Evolutionary conservation across 192 early-diverging fungal genomes (phyloP), one percentile per base, ranked within the genome.

Genomic region (Podila epigama): DNA sequence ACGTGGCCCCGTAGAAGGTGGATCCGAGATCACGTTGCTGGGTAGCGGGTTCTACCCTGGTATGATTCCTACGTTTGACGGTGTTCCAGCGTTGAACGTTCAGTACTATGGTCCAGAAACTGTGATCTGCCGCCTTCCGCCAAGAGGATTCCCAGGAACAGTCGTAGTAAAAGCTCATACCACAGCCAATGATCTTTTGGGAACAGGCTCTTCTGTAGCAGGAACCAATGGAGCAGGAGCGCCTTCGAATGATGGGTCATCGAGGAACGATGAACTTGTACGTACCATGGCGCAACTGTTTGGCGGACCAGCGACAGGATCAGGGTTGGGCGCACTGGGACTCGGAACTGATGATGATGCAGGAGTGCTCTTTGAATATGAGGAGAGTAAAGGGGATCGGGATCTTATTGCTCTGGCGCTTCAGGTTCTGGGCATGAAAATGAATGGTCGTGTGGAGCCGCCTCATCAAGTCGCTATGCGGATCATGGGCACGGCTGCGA

Each of bases 1-100:
- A 32, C 88, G 91, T 51, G 93, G 93, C 0, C 91, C 93, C 0
- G 66, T 92, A n/a, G 83, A 84, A 42, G 93, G 93, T 34, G 93
- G 93, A 4, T 69, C 86, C 5, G 90, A 89, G 39, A 68, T 94
- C 16, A 91, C 92, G 11, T 70, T 95, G 12, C 68, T 88, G 13
- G 93, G 93, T 10, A 83, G 71, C 11, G 88, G 89, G 20, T 92
- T 94, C 81, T 84, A 85, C 54, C 82, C 86, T 15, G 89, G 87
- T 15, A 82, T 95, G 22, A 82, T 86, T 5, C 91, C 91, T 18
- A 73, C 83, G 28, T 94, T 95, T 78, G 93, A 91, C 42, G 87
- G 82, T 20, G 51, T 82, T 9, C 85, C 84, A 15, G 91, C 91
- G 0, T 63, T 80, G 22, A 80, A 68, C 7, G 86, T 89, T 22